A percentile compares a stretch with the other conserved stretches of the same genome.
These are phyloP conservation scores for Kondoa malvinella DNA, from an alignment of 768 basidiomycete species.

Conservation along the genomic window DNA sequence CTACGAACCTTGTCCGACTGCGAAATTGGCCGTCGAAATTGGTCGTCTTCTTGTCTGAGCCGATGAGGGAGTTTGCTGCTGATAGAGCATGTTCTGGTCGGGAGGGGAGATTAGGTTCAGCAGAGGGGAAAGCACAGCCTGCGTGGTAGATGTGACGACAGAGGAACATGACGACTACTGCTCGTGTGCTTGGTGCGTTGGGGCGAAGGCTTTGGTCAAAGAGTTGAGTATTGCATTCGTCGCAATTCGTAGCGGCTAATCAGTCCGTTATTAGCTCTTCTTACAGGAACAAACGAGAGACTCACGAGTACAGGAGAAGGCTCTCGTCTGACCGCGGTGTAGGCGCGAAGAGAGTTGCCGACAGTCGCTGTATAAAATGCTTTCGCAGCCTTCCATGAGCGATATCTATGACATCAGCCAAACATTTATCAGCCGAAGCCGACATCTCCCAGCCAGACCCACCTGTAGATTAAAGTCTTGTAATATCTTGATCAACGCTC, in stretches of 20 bases:
- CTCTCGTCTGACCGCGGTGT: constrained; percentile 58
- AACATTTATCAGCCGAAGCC: not conserved
- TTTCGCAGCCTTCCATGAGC: constrained; percentile 76
- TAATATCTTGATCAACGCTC: constrained; percentile 86
- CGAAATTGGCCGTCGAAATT: constrained; percentile 1
- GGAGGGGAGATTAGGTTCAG: constrained; percentile 12
- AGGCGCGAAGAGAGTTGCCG: constrained; percentile 50
- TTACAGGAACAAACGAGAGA: too few species aligned
- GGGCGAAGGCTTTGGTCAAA: constrained; percentile 16
- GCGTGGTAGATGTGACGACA: constrained; percentile 20
- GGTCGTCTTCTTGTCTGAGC: not conserved
- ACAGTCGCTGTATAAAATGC: constrained; percentile 69
- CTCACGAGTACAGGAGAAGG: constrained; percentile 57
- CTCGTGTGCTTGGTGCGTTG: constrained; percentile 6
- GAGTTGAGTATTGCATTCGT: constrained; percentile 18
- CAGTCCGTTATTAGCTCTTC: not conserved
- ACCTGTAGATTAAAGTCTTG: constrained; percentile 80
- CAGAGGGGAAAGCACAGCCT: constrained; percentile 19
- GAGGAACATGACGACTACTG: constrained; percentile 24
- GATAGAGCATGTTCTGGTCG: constrained; percentile 14
- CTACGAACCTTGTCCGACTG: constrained; percentile 2
- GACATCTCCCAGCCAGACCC: not conserved
- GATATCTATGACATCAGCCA: constrained; percentile 43
- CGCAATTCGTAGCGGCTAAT: constrained; percentile 19
- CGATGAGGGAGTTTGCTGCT: not conserved